A percentile compares a stretch with the other conserved stretches of the same genome.
Evolutionary conservation across 352 stramenopile genomes (phyloP).

Genomic region (Stramenopiles sp.): DNA sequence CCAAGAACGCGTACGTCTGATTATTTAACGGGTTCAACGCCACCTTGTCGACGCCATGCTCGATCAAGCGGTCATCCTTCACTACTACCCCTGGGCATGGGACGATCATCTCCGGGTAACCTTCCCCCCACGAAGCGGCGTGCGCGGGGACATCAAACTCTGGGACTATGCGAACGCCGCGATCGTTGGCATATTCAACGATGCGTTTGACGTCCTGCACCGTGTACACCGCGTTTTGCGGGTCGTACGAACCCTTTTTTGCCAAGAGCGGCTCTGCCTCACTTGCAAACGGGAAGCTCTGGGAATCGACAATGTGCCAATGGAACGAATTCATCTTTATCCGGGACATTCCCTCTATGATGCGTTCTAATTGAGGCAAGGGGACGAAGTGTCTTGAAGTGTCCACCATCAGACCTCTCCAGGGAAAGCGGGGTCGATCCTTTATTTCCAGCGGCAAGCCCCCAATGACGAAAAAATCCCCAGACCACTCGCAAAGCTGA

Average conservation of each 20-base stretch:
- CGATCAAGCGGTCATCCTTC: not conserved
- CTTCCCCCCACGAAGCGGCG: conserved; percentile 18
- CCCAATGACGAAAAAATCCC: conserved; percentile 18
- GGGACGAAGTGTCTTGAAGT: conserved; percentile 39
- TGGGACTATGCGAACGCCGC: conserved; percentile 23
- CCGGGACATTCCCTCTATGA: conserved; percentile 26
- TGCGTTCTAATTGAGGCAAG: conserved; percentile 21
- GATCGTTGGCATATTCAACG: conserved; percentile 20
- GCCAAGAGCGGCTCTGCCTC: conserved; percentile 24
- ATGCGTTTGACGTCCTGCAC: conserved; percentile 21
- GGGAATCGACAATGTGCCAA: conserved; percentile 30
- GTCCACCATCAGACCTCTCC: conserved; percentile 47
- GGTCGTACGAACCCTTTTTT: conserved; percentile 27
- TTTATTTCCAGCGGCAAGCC: conserved; percentile 18
- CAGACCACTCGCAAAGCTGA: conserved; percentile 30
- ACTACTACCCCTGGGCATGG: not conserved
- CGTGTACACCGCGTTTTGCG: conserved; percentile 24
- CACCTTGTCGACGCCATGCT: conserved; percentile 7
- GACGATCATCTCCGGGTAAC: conserved; percentile 18
- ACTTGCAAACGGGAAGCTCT: conserved; percentile 28
- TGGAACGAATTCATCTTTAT: conserved; percentile 34
- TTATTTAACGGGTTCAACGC: conserved; percentile 21
- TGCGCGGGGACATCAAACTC: conserved; percentile 25
- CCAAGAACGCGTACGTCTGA: conserved; percentile 18
- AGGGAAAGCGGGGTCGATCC: conserved; percentile 30